Base-by-base conservation (phyloP, 345 rosid species). In the sweet orange (Citrus sinensis) region DNA sequence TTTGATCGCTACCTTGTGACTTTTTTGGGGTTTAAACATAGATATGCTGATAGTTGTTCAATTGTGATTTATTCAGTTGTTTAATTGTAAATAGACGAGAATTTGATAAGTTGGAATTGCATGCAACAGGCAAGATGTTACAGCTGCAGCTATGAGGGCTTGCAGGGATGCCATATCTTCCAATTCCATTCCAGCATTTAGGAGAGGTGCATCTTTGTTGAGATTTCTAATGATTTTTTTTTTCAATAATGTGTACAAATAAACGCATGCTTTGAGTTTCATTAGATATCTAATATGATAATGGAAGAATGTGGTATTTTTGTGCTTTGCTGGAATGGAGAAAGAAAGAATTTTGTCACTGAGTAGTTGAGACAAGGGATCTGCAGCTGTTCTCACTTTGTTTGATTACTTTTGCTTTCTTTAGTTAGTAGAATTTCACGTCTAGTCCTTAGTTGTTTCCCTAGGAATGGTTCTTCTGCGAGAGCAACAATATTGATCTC, bases 131-230 rank as follows among this genome's bases (percentile, higher is more conserved):
- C 97, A 93, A 85, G 92, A 95, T 70, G 78, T 92, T 63, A 92
- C 95, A 37, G 88, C 92, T 68, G 98, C 97, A 29, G 98, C 98
- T 9, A 91, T 87, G 93, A 79, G 89, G 79, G 98, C 98, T 58
- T 95, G 98, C 76, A 85, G 90, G 87, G 93, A 95, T 81, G 96
- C 98, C n/a, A 93, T 92, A 49, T 88, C 98, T 74, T 93, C 99
- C 22, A 93, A 93, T 83, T 95, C 98, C 9, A 93, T 95, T 76
- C 98, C 98, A 70, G 98, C 98, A 2, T 95, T 95, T 80, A 90
- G 95, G 49, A 89, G 94, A 88, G 97, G 97, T 87, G 71, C 20
- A 22, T 61, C 59, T 27, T 62, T 30, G 20, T 10, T 75, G 20
- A 27, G 10, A 8, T 70, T 62, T 49, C 17, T 32, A 2, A 30